These are phyloP conservation scores for Leucocoprinus leucothites DNA, from an alignment of 768 basidiomycete species.

Conservation along the genomic window DNA sequence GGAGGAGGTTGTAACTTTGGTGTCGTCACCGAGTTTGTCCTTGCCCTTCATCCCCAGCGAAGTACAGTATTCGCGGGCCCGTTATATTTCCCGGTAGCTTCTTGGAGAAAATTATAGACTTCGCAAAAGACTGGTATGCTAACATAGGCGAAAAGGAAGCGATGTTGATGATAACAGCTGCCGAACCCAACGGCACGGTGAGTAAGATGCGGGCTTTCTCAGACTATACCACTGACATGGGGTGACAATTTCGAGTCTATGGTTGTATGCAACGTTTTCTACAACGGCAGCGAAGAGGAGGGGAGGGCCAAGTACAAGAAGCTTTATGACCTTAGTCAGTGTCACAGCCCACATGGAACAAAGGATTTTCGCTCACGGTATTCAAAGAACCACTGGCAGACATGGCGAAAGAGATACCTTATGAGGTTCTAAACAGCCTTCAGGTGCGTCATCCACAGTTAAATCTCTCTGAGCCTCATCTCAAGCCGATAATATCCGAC, in stretches of 20 bases:
- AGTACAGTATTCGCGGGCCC: constrained; percentile 43
- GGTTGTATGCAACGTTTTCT: constrained; percentile 37
- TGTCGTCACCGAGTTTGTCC: constrained; percentile 55
- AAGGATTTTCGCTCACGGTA: background rate
- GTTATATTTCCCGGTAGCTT: constrained; percentile 30
- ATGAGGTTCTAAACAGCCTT: constrained; percentile 39
- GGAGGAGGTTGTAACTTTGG: constrained; percentile 57
- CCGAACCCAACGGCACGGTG: constrained; percentile 37
- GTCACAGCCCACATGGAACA: background rate
- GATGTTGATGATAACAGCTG: constrained; percentile 28
- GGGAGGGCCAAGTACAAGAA: constrained; percentile 39
- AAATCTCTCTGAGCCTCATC: background rate
- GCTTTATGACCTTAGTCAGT: constrained; percentile 44
- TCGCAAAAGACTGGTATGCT: constrained; percentile 36
- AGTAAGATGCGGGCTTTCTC: constrained; percentile 2
- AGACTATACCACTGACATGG: background rate
- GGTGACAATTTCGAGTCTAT: constrained; percentile 27
- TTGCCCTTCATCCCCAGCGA: constrained; percentile 47
- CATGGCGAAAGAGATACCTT: constrained; percentile 41
- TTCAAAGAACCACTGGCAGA: constrained; percentile 37
- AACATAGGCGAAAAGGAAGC: constrained; percentile 35
- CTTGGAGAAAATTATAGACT: constrained; percentile 27
- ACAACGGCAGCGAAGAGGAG: constrained; percentile 49
- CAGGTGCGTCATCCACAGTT: constrained; percentile 29
- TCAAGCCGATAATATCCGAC: background rate